phyloP scores from a whole-genome alignment of 1,284 basidiomycete species.

The Sutorius eximius region DNA sequence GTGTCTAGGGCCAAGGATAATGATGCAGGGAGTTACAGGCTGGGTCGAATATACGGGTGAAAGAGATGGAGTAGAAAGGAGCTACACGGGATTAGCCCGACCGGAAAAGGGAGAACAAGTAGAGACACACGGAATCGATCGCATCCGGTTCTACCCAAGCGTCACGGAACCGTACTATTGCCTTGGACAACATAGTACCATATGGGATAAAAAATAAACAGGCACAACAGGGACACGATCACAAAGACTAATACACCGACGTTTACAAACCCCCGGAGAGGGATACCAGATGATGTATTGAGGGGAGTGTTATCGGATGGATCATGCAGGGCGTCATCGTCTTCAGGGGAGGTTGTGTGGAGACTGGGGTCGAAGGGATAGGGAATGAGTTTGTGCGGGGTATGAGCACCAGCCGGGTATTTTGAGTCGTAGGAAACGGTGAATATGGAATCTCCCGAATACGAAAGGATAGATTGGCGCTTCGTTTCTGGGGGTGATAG shows the following conservation, averaged over 20 bases:
- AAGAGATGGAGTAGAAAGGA: neutral
- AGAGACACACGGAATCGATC: slow-evolving; percentile 8
- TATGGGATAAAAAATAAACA: slow-evolving; percentile 83
- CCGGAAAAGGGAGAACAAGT: neutral
- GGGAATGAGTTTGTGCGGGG: slow-evolving; percentile 51
- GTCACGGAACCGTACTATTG: slow-evolving; percentile 11
- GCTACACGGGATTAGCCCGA: slow-evolving; percentile 5
- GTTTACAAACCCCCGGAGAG: slow-evolving; percentile 58
- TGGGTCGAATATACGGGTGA: slow-evolving; percentile 2
- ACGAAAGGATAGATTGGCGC: slow-evolving; percentile 43
- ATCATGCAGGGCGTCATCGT: slow-evolving; percentile 63
- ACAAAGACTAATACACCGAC: slow-evolving; percentile 55
- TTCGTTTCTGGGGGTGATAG: slow-evolving; percentile 25
- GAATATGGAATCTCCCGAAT: slow-evolving; percentile 51
- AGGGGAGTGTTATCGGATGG: slow-evolving; percentile 38
- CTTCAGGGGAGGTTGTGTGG: slow-evolving; percentile 63
- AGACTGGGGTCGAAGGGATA: slow-evolving; percentile 66
- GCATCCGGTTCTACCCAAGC: neutral
- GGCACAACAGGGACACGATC: slow-evolving; percentile 47
- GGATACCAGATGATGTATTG: slow-evolving; percentile 33
- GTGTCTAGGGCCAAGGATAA: neutral
- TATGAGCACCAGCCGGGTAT: slow-evolving; percentile 50
- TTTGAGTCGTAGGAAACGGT: slow-evolving; percentile 61
- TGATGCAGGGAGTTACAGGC: slow-evolving; percentile 4
- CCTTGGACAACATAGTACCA: slow-evolving; percentile 34